Base-by-base conservation (phyloP, 176 grass and related monocot genomes). In the Carex pumila region DNA sequence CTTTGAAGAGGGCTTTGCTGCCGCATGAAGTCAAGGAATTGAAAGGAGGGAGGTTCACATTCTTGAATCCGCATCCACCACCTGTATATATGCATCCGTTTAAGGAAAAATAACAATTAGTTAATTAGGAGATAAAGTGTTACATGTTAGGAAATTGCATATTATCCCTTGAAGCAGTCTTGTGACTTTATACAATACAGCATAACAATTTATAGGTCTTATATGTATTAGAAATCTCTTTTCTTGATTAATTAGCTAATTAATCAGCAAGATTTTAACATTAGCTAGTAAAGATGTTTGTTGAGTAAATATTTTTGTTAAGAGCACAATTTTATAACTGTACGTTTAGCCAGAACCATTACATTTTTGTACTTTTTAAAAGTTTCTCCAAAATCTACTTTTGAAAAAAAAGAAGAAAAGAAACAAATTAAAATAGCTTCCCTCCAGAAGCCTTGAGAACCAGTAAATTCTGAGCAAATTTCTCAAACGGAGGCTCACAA, bases 11-110 rank as follows among this genome's bases (percentile, higher is more conserved):
- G 6, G 61, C 47, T 31, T 65, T 68, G 39, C 29, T 83, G 61
- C 80, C 80, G 1, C 80, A 83, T 36, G 80, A 83, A 9, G 80
- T 83, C 80, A 83, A 54, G 8, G 80, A 83, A 83, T 68, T 83
- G 80, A 83, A 83, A 68, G 62, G 80, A 61, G 80, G 80, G 62
- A 83, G 80, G 63, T 83, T 83, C 37, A 83, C 37, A 53, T 83
- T 66, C 60, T 83, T 83, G 80, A 83, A 83, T 50, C 80, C 80
- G 12, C 80, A 83, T 65, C n/a, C 80, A 30, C 80, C 80, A 30
- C 80, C 80, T 83, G 15, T 29, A 50, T 47, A 10, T 12, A 65
- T 50, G 21, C 6, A 65, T 65, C n/a, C 5, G 15, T 63, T 29
- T 0, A 12, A 17, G 56, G 10, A 56, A 31, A 8, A 17, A 77